Evolutionary conservation across 2,329 filamentous ascomycete genomes (phyloP), one percentile per base, ranked within the genome.

Genomic region (Botryosphaeria agaves): DNA sequence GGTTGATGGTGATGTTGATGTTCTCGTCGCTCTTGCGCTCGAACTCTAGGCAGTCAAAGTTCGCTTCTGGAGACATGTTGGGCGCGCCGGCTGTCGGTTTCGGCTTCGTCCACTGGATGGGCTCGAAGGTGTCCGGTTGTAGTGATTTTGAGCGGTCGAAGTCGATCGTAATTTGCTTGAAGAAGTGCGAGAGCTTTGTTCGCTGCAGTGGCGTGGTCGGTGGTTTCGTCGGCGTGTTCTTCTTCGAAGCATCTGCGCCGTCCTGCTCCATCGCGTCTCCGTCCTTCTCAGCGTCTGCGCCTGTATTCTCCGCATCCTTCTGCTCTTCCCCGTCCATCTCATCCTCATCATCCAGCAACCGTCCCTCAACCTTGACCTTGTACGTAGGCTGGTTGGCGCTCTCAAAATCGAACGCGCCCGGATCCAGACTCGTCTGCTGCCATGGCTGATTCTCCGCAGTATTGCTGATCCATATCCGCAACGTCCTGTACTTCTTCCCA

Each of bases 401-500:
- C 31, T 73, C 75, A 46, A 92, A 85, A 47, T 91, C 84, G 40
- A 89, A 89, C 20, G 70, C 71, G 48, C 87, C 76, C 7, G 76
- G 67, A 36, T 76, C 75, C 36, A 77, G 61, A 24, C 62, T 63
- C 42, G 65, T 70, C 23, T 64, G 67, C 56, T 98, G 89, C 89
- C 89, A 95, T 18, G 79, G 76, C 56, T 98, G 89, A 47, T 89
- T 82, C 52, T 94, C 83, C 19, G 77, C 83, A 1, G 84, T 93
- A 55, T 98, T 98, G 45, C 75, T 85, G 45, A 98, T 76, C 84
- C 84, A 95, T 38, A 98, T 70, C 37, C 87, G 78, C 53, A 98
- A 64, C 3, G 83, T 92, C 47, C 77, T 80, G 53, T 76, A 78
- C 41, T 80, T 72, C 69, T 81, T 89, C 36, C 72, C 64, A 36